Conservation (phyloP, 1,284 basidiomycete species). For the Pisolithus thermaeus region DNA sequence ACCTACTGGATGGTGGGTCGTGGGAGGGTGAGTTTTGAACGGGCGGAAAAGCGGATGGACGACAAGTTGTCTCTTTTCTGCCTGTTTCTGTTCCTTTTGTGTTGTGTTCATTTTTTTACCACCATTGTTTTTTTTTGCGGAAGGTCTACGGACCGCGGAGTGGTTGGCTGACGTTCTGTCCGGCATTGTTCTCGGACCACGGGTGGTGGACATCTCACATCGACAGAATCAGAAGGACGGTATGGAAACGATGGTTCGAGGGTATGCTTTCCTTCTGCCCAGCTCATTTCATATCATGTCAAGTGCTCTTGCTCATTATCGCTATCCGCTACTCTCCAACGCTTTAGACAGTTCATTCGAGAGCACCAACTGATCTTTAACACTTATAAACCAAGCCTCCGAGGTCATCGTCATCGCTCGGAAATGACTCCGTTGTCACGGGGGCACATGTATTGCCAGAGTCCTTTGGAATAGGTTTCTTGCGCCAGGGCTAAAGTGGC, state of each 20-base stretch:
- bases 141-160: slow-evolving; percentile 15
- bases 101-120: slow-evolving; percentile 6
- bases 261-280: not conserved
- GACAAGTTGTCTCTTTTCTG: not conserved
- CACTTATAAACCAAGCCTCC: not conserved
- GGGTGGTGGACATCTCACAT: slow-evolving; percentile 8
- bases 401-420: slow-evolving; percentile 22
- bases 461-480: not conserved
- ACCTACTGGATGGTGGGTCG: not conserved
- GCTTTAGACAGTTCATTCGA: not conserved
- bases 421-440: slow-evolving; percentile 20
- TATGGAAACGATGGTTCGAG: not conserved
- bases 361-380: not conserved
- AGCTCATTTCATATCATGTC: not conserved
- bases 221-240: slow-evolving; percentile 3
- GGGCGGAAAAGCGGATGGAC: slow-evolving; percentile 5
- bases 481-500: not conserved
- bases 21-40: slow-evolving; percentile 11
- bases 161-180: slow-evolving; percentile 12
- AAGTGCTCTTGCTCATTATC: not conserved
- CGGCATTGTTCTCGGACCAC: slow-evolving; percentile 19
- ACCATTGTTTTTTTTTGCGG: slow-evolving; percentile 30
- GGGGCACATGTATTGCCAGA: slow-evolving; percentile 9
- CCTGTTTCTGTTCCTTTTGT: slow-evolving; percentile 18
- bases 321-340: not conserved